Conservation (phyloP, 2,329 filamentous ascomycete genomes). For the Arthrinium puccinioides region DNA sequence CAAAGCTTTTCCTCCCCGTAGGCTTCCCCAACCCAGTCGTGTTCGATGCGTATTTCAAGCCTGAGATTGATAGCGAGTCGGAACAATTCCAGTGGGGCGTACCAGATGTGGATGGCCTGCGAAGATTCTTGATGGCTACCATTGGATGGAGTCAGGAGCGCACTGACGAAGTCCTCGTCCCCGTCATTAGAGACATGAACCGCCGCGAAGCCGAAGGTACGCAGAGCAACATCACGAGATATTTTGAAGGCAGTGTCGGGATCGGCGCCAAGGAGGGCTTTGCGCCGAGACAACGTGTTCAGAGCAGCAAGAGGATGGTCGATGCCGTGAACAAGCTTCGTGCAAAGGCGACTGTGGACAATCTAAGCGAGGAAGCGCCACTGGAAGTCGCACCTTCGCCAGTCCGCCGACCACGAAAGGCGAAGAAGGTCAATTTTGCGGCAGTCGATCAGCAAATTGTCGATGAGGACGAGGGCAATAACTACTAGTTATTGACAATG, state of each 20-base stretch:
- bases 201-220: slow-evolving; percentile 80
- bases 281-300: slow-evolving; percentile 58
- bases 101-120: slow-evolving; percentile 79
- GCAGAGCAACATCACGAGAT: slow-evolving; percentile 92
- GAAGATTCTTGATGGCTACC: slow-evolving; percentile 80
- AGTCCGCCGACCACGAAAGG: too few species aligned
- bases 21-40: slow-evolving; percentile 75
- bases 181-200: slow-evolving; percentile 95
- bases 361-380: background rate
- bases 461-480: too few species aligned
- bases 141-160: slow-evolving; percentile 89
- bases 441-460: too few species aligned
- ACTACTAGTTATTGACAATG: too few species aligned
- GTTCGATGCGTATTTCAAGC: slow-evolving; percentile 73
- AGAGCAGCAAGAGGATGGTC: slow-evolving; percentile 69
- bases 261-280: slow-evolving; percentile 60
- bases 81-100: slow-evolving; percentile 92
- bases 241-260: slow-evolving; percentile 71
- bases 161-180: slow-evolving; percentile 91
- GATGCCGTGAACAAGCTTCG: slow-evolving; percentile 65
- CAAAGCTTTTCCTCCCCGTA: slow-evolving; percentile 79
- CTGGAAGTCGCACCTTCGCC: background rate
- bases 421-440: too few species aligned
- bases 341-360: slow-evolving; percentile 33
- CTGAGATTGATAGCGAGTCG: slow-evolving; percentile 74